Percentiles rank a stretch among this genome's conserved stretches.
Evolutionary conservation across 2,329 filamentous ascomycete genomes (phyloP).

Genomic region (Helminthosporium solani): DNA sequence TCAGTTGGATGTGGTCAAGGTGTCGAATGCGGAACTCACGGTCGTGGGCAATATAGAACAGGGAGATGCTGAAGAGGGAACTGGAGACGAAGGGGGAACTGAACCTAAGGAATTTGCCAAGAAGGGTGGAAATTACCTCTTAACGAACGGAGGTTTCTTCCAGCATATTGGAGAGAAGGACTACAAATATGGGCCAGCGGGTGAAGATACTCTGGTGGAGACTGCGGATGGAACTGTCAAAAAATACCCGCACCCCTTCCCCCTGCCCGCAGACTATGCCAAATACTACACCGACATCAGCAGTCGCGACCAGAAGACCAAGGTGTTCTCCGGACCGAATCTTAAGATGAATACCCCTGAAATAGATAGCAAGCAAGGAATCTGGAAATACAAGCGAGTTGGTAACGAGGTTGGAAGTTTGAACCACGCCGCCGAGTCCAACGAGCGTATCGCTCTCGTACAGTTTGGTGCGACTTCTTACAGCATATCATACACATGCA

Average conservation of each 20-base stretch:
- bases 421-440: neutral
- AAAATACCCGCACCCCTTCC: neutral
- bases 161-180: neutral
- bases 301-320: neutral
- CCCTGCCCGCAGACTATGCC: neutral
- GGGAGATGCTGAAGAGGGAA: neutral
- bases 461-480: neutral
- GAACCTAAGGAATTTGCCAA: neutral
- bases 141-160: constrained; percentile 1
- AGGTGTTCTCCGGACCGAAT: neutral
- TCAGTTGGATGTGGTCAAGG: constrained; percentile 1
- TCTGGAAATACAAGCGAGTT: constrained; percentile 4
- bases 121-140: constrained; percentile 2
- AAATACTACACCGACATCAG: neutral
- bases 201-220: neutral
- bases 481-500: constrained; percentile 1
- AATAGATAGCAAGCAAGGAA: neutral
- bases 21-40: neutral
- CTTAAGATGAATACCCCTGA: neutral
- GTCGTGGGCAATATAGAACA: neutral
- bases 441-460: constrained; percentile 3
- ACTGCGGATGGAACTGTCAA: neutral
- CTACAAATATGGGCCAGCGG: neutral
- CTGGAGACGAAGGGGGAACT: neutral
- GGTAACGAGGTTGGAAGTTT: neutral